Evolutionary conservation across 1,284 basidiomycete species (phyloP), one percentile per base, ranked within the genome.

Genomic region (Puccinia sorghi): DNA sequence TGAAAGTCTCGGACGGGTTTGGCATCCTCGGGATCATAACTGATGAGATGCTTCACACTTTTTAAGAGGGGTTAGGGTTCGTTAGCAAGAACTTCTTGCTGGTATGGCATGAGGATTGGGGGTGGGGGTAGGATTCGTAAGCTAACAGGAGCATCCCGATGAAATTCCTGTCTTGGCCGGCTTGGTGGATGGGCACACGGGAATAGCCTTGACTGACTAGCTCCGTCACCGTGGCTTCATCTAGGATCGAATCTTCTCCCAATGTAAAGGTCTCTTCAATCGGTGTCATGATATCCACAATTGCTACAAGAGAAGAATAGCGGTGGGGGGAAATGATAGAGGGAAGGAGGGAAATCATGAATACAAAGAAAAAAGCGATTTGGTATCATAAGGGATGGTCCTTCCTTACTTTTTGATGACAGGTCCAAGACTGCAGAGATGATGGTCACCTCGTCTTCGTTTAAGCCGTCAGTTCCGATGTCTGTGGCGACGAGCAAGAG

Each of bases 181-280:
- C 88, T 81, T 92, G 90, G 83, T 97, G 92, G 0, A 99, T 88
- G 0, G 96, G 96, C 81, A 98, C 93, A 32, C 96, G 90, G 1
- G 94, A 97, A 84, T 97, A 97, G 0, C 96, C 96, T 79, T 84
- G 83, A 43, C 84, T 81, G 39, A 86, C 73, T 25, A 76, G 57
- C 77, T 82, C 81, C 20, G 81, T 81, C 27, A 85, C 82, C 20
- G 82, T 83, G 6, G 81, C 80, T 46, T 85, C 85, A 76, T 87
- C 85, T n/a, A 86, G 82, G 43, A 87, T 84, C 41, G 83, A 84
- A 78, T 87, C 86, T 17, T 85, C 83, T 0, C 85, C 83, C 20
- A 87, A 82, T 22, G 84, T 84, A 81, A 84, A 87, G 72, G 87
- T 85, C 80, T 87, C 86, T 56, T 85, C 85, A 43, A 85, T 84